These are phyloP conservation scores for Cryptococcus floricola DNA, from an alignment of 1,284 basidiomycete species.

Conservation along the genomic window DNA sequence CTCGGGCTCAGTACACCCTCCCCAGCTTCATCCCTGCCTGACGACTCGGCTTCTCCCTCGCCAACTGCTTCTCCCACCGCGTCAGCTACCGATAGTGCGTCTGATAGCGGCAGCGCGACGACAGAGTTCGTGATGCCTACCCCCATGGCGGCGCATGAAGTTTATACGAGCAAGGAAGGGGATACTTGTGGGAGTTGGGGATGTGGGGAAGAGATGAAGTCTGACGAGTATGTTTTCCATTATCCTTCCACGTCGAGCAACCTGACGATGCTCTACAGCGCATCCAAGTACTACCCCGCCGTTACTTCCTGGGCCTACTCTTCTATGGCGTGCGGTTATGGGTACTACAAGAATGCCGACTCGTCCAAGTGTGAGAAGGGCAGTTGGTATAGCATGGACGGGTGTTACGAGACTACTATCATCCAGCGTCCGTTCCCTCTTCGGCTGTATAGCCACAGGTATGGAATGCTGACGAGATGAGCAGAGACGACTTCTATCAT, in stretches of 20 bases:
- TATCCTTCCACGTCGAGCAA: neutral
- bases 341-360: constrained; percentile 5
- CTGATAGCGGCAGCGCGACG: constrained; percentile 1
- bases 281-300: constrained; percentile 18
- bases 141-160: constrained; percentile 4
- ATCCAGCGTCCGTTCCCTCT: constrained; percentile 16
- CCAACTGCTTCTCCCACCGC: neutral
- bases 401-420: constrained; percentile 31
- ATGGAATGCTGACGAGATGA: neutral
- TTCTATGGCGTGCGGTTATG: constrained; percentile 29
- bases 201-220: constrained; percentile 18
- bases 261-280: constrained; percentile 7
- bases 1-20: neutral
- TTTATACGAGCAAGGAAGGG: constrained; percentile 11
- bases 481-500: constrained; percentile 20
- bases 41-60: neutral
- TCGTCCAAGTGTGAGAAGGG: constrained; percentile 14
- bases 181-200: constrained; percentile 26
- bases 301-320: constrained; percentile 18
- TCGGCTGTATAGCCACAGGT: too few relatives aligned
- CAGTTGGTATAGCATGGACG: constrained; percentile 20
- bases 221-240: constrained; percentile 1
- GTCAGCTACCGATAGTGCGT: neutral
- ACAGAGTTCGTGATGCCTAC: constrained; percentile 17
- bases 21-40: neutral